These are phyloP conservation scores for Spergularia marina DNA, from an alignment of 148 eudicot genomes.

Conservation along the genomic window DNA sequence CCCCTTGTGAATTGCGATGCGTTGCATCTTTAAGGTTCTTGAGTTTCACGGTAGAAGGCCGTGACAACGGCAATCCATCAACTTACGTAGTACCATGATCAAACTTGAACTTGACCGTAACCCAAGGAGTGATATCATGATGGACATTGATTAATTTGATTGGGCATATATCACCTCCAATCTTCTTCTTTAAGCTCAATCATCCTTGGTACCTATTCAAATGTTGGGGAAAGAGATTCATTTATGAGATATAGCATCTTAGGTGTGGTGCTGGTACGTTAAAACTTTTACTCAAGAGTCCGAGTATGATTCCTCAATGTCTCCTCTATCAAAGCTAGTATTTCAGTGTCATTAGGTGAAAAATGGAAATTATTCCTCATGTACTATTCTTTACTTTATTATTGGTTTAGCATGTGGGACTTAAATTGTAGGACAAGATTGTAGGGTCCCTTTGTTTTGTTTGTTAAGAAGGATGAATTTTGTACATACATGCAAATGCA, in stretches of 20 bases:
- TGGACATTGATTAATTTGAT: not conserved
- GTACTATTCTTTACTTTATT: not conserved
- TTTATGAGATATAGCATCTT: not conserved
- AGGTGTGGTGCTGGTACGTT: not conserved
- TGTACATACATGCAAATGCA: conserved; percentile 14
- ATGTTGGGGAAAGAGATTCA: too few species aligned
- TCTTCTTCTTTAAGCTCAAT: too few species aligned
- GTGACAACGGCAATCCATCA: too few species aligned
- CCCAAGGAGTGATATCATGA: not conserved
- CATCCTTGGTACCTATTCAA: too few species aligned
- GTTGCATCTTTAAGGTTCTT: too few species aligned
- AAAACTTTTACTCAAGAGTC: not conserved
- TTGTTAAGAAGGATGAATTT: conserved; percentile 11
- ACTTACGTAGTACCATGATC: too few species aligned
- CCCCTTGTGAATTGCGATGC: too few species aligned
- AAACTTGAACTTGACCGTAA: too few species aligned
- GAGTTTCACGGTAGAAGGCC: too few species aligned
- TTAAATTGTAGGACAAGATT: conserved; percentile 9
- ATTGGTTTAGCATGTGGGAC: conserved; percentile 22
- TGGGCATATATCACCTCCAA: not conserved
- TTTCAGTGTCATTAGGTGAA: conserved; percentile 12
- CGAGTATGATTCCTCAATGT: conserved; percentile 1
- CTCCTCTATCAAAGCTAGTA: not conserved
- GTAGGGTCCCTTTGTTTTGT: conserved; percentile 10
- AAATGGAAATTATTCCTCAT: not conserved